phyloP scores from a whole-genome alignment of 495 filamentous ascomycete genomes.

The Acidiella bohemica region DNA sequence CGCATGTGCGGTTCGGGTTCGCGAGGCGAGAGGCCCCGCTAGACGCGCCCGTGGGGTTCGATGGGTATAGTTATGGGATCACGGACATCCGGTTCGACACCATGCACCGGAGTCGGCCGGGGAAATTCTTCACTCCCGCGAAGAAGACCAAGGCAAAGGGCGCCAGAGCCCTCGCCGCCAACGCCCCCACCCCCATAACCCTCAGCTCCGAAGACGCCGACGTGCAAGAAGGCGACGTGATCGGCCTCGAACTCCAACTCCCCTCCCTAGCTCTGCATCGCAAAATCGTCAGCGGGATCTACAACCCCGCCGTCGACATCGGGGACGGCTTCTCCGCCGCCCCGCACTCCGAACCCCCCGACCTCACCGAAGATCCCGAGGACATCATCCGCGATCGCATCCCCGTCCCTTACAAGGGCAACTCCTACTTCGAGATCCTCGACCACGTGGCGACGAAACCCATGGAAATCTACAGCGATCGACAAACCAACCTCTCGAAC shows the following conservation, averaged over 20 bases:
- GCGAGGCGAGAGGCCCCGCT: slow-evolving; percentile 80
- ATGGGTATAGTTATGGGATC: slow-evolving; percentile 91
- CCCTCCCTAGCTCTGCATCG: slow-evolving; percentile 73
- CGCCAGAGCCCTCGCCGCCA: slow-evolving; percentile 42
- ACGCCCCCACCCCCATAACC: slow-evolving; percentile 23
- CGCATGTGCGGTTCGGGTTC: slow-evolving; percentile 79
- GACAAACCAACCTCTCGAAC: slow-evolving; percentile 42
- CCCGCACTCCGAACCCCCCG: slow-evolving; percentile 21
- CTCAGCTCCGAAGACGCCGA: slow-evolving; percentile 27
- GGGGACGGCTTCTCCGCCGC: slow-evolving; percentile 42
- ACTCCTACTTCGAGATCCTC: slow-evolving; percentile 89
- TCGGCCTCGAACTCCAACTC: slow-evolving; percentile 83
- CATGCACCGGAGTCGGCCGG: slow-evolving; percentile 82
- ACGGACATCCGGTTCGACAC: slow-evolving; percentile 81
- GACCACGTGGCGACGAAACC: slow-evolving; percentile 83
- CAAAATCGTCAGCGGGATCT: slow-evolving; percentile 73
- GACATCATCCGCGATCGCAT: slow-evolving; percentile 91
- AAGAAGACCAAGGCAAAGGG: slow-evolving; percentile 26
- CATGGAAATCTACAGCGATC: slow-evolving; percentile 73
- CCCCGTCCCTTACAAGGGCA: slow-evolving; percentile 81
- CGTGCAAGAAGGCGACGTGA: slow-evolving; percentile 73
- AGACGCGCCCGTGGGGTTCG: slow-evolving; percentile 87
- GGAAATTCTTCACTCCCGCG: slow-evolving; percentile 58
- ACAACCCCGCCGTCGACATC: slow-evolving; percentile 67
- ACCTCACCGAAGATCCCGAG: slow-evolving; percentile 25